A percentile compares a stretch with the other conserved stretches of the same genome.
Evolutionary conservation across 257 asterid genomes (phyloP).

Genomic region (Leonotis leonurus): DNA sequence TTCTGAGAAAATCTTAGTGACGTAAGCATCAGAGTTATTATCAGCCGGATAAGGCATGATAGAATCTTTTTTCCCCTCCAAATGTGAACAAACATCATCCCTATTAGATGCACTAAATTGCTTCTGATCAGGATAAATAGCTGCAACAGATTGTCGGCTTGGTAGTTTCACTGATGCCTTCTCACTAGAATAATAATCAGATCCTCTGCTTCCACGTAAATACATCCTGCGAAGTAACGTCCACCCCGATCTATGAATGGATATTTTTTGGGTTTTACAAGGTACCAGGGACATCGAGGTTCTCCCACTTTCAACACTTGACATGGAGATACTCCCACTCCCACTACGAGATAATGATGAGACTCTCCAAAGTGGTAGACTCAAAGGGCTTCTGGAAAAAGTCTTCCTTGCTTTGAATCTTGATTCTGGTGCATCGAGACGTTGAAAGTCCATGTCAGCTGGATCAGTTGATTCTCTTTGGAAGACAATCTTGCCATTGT

Average conservation of each 20-base stretch:
- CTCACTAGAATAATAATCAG: slow-evolving; percentile 32
- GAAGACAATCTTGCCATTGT: slow-evolving; percentile 62
- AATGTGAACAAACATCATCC: slow-evolving; percentile 25
- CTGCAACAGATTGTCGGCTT: slow-evolving; percentile 45
- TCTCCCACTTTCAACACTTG: slow-evolving; percentile 22
- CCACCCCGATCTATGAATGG: slow-evolving; percentile 51
- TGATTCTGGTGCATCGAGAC: slow-evolving; percentile 31
- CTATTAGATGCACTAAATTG: slow-evolving; percentile 27
- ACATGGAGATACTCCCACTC: slow-evolving; percentile 20
- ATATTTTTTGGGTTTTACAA: slow-evolving; percentile 23
- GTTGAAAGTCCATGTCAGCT: slow-evolving; percentile 24
- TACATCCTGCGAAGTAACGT: slow-evolving; percentile 39
- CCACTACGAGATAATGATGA: slow-evolving; percentile 19
- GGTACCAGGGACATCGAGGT: slow-evolving; percentile 48
- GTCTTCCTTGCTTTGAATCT: slow-evolving; percentile 37
- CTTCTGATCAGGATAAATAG: slow-evolving; percentile 61
- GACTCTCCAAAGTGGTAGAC: slow-evolving; percentile 23
- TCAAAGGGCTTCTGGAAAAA: slow-evolving; percentile 31
- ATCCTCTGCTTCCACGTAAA: slow-evolving; percentile 28
- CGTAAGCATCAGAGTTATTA: slow-evolving; percentile 6
- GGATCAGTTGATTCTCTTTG: slow-evolving; percentile 34
- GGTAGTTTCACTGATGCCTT: slow-evolving; percentile 45
- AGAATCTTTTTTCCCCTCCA: slow-evolving; percentile 32
- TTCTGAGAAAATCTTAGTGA: slow-evolving; percentile 20
- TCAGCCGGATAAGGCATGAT: slow-evolving; percentile 24